Conservation (phyloP, 352 stramenopile genomes). For the Pythium aquatile region DNA sequence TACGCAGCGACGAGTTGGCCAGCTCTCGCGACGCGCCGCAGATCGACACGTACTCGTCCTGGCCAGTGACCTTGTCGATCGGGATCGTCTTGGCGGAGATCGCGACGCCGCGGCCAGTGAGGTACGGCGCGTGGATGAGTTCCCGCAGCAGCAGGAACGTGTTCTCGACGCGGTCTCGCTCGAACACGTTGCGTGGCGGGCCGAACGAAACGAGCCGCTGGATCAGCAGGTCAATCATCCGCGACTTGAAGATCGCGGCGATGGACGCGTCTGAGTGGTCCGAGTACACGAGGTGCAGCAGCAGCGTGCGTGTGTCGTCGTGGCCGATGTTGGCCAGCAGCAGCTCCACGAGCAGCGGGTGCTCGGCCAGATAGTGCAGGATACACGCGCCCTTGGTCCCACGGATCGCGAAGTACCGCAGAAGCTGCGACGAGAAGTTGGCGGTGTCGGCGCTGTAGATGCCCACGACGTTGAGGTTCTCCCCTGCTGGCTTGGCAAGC, state of each 20-base stretch:
- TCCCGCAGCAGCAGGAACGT: conserved; percentile 76
- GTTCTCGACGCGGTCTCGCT: conserved; percentile 80
- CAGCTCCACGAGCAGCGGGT: conserved; percentile 61
- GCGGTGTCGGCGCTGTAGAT: conserved; percentile 78
- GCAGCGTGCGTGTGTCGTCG: conserved; percentile 73
- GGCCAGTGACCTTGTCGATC: conserved; percentile 80
- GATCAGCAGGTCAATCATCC: conserved; percentile 77
- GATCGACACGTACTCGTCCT: conserved; percentile 87
- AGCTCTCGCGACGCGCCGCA: conserved; percentile 80
- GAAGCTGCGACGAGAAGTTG: conserved; percentile 77
- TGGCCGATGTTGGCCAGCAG: conserved; percentile 78
- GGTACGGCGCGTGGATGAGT: conserved; percentile 81
- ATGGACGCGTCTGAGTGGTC: conserved; percentile 81
- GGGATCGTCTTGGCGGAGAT: conserved; percentile 88
- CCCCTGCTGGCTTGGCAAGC: neutral
- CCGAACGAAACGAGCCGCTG: conserved; percentile 73
- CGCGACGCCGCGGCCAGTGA: conserved; percentile 73
- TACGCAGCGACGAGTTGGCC: conserved; percentile 77
- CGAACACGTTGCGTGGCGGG: conserved; percentile 66
- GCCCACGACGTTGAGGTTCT: conserved; percentile 52
- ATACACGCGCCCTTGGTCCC: conserved; percentile 79
- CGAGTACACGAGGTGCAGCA: conserved; percentile 82
- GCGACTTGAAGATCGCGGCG: conserved; percentile 61
- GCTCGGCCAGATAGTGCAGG: conserved; percentile 59
- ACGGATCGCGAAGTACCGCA: conserved; percentile 79